Conservation (phyloP, 768 basidiomycete species). For the Tulasnella sp. region DNA sequence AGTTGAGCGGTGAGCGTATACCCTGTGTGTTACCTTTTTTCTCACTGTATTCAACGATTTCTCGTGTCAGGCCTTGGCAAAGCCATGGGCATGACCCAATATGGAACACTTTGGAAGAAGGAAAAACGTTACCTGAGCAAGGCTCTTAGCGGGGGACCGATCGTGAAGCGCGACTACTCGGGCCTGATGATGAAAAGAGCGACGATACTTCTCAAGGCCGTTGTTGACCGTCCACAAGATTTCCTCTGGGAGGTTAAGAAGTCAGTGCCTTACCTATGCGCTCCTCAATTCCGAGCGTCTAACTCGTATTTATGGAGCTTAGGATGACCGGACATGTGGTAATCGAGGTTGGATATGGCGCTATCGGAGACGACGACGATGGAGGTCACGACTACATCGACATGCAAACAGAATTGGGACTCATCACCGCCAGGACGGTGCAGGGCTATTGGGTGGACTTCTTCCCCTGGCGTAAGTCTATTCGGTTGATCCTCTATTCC, state of each 20-base stretch:
- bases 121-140: not conserved
- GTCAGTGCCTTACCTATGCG: not conserved
- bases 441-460: slow-evolving; percentile 15
- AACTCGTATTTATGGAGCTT: too few relatives aligned
- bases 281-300: not conserved
- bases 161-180: not conserved
- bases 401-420: not conserved
- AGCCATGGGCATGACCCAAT: not conserved
- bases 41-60: not conserved
- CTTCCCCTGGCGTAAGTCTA: slow-evolving; percentile 14
- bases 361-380: not conserved
- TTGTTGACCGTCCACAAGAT: not conserved
- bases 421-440: not conserved
- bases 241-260: not conserved
- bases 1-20: not conserved
- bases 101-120: not conserved
- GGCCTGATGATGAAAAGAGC: not conserved
- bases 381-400: slow-evolving; percentile 22
- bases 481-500: not conserved
- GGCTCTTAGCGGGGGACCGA: not conserved
- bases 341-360: not conserved
- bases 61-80: not conserved
- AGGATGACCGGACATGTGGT: not conserved
- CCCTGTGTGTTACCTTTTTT: not conserved
- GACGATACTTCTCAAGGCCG: not conserved